A percentile compares a stretch with the other conserved stretches of the same genome.
phyloP scores from a whole-genome alignment of 192 early-diverging fungal species.

The Cladochytrium replicatum region DNA sequence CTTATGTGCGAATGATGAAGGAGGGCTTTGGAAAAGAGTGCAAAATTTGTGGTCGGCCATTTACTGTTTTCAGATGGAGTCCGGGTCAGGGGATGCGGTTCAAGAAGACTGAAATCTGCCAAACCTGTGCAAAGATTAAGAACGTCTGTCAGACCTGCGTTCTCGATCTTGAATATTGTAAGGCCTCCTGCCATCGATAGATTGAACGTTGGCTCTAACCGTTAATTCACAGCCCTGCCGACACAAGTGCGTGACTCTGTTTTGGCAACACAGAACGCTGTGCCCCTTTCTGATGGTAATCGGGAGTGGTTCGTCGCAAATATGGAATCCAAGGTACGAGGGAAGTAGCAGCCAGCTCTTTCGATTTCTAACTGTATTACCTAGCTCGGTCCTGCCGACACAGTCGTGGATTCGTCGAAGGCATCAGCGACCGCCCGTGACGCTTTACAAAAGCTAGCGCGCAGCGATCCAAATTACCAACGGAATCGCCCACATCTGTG shows the following conservation, averaged over 20 bases:
- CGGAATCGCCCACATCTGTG: slow-evolving; percentile 86
- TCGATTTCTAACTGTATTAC: too few relatives aligned
- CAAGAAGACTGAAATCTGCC: slow-evolving; percentile 98
- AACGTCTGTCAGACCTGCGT: slow-evolving; percentile 98
- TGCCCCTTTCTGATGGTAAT: slow-evolving; percentile 80
- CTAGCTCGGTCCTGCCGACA: too few relatives aligned
- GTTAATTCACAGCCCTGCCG: too few relatives aligned
- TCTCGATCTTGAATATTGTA: slow-evolving; percentile 85
- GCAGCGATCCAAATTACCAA: too few relatives aligned
- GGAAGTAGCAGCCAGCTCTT: too few relatives aligned
- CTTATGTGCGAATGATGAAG: slow-evolving; percentile 88
- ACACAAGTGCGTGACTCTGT: slow-evolving; percentile 88
- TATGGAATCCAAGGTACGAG: slow-evolving; percentile 50
- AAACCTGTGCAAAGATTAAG: slow-evolving; percentile 95
- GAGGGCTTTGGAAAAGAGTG: slow-evolving; percentile 44
- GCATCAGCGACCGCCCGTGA: too few relatives aligned
- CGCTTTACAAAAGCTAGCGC: too few relatives aligned
- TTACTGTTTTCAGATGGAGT: slow-evolving; percentile 93
- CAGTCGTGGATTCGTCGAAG: too few relatives aligned
- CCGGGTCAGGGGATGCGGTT: slow-evolving; percentile 91
- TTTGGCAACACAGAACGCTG: slow-evolving; percentile 59
- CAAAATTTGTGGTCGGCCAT: slow-evolving; percentile 82
- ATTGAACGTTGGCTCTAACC: too few relatives aligned
- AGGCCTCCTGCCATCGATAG: too few relatives aligned
- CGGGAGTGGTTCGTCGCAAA: slow-evolving; percentile 79